phyloP scores from a whole-genome alignment of 306 rosid species.

The Glycyrrhiza uralensis region DNA sequence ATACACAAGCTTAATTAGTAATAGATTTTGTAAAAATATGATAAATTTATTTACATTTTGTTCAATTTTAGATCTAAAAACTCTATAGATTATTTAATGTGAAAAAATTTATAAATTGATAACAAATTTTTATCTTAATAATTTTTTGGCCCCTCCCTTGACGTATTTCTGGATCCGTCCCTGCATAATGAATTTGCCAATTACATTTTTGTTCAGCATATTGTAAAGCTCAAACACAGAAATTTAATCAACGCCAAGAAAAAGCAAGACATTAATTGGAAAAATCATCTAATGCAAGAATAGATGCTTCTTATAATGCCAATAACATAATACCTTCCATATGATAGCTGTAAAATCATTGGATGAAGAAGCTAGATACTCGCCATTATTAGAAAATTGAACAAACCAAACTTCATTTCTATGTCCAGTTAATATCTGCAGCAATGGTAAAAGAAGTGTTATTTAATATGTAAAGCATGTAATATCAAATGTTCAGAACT shows the following conservation, averaged over 20 bases:
- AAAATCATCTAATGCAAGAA: neutral
- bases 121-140: no score
- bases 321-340: conserved; percentile 69
- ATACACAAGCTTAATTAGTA: no score
- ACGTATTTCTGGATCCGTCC: no score
- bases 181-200: neutral
- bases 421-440: conserved; percentile 89
- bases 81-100: no score
- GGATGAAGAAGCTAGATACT: conserved; percentile 83
- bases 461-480: neutral
- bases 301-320: conserved; percentile 2
- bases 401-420: conserved; percentile 93
- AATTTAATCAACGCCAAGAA: conserved; percentile 2
- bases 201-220: neutral
- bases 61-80: no score
- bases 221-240: neutral
- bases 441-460: conserved; percentile 23
- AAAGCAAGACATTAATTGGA: conserved; percentile 1
- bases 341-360: conserved; percentile 82
- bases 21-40: no score
- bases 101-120: no score
- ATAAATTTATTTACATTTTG: no score
- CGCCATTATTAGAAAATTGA: conserved; percentile 85
- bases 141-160: no score
- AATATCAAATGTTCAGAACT: conserved; percentile 9